Conservation (phyloP, 345 rosid genomes). For the Jatropha curcas region DNA sequence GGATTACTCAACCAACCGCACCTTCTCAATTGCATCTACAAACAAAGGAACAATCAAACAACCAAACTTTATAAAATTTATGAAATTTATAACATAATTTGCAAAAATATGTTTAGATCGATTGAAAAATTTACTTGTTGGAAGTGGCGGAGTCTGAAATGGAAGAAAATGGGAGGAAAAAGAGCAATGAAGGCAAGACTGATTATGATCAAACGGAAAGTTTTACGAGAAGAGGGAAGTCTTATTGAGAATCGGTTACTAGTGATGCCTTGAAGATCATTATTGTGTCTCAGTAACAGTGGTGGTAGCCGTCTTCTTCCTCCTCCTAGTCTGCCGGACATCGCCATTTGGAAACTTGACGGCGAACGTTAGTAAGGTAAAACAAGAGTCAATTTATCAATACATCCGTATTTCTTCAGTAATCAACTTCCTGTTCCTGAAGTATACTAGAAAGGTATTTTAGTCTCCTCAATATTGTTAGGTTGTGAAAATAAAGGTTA, state of each 20-base stretch:
- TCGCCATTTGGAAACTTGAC: too few species aligned
- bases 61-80: not conserved
- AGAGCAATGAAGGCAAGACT: slow-evolving; percentile 60
- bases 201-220: slow-evolving; percentile 54
- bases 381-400: too few species aligned
- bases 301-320: slow-evolving; percentile 6
- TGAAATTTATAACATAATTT: not conserved
- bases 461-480: too few species aligned
- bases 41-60: too few species aligned
- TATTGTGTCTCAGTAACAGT: not conserved
- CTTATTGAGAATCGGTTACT: slow-evolving; percentile 7
- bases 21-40: slow-evolving; percentile 48
- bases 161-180: slow-evolving; percentile 83
- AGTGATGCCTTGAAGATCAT: not conserved
- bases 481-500: too few species aligned
- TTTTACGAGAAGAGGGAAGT: slow-evolving; percentile 32
- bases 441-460: too few species aligned
- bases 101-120: not conserved
- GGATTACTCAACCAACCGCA: slow-evolving; percentile 85
- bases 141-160: slow-evolving; percentile 70
- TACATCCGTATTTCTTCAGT: too few species aligned
- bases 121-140: slow-evolving; percentile 44
- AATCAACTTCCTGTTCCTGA: too few species aligned
- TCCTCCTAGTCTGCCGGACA: slow-evolving; percentile 1
- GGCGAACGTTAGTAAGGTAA: too few species aligned